phyloP scores from a whole-genome alignment of 371 early-diverging fungal species.

The Mortierella sp. region DNA sequence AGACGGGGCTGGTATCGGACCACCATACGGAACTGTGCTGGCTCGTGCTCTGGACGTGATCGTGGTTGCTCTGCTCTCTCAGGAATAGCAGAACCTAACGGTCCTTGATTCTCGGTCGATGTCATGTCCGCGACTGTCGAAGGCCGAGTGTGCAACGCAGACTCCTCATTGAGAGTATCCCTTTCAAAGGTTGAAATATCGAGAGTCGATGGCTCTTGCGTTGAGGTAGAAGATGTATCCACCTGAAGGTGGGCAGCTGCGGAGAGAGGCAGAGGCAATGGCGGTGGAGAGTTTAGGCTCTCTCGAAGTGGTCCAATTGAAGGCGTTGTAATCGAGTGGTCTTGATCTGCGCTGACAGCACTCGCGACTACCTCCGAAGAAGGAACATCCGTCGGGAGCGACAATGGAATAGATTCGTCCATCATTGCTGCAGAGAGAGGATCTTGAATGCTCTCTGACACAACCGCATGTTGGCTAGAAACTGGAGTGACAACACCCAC shows the following conservation, averaged over 20 bases:
- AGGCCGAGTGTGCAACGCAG: background rate
- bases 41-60: slow-evolving; percentile 7
- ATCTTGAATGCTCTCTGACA: slow-evolving; percentile 16
- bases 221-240: background rate
- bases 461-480: background rate
- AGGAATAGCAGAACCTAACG: too few relatives aligned
- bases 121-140: background rate
- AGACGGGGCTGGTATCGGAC: slow-evolving; percentile 54
- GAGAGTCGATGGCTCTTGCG: background rate
- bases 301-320: slow-evolving; percentile 22
- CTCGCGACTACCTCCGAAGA: background rate
- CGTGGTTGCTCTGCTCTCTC: background rate
- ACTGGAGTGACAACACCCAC: background rate
- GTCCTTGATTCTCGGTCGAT: background rate
- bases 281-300: slow-evolving; percentile 34
- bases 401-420: background rate
- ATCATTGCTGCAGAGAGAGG: slow-evolving; percentile 24
- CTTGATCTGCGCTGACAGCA: background rate
- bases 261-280: slow-evolving; percentile 35
- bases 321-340: slow-evolving; percentile 10
- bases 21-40: slow-evolving; percentile 42
- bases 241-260: slow-evolving; percentile 14
- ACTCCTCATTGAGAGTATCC: background rate
- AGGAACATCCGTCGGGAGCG: slow-evolving; percentile 7
- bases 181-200: background rate